Evolutionary conservation across 2,329 filamentous ascomycete species (phyloP).

Genomic region (Fonsecaea nubica): DNA sequence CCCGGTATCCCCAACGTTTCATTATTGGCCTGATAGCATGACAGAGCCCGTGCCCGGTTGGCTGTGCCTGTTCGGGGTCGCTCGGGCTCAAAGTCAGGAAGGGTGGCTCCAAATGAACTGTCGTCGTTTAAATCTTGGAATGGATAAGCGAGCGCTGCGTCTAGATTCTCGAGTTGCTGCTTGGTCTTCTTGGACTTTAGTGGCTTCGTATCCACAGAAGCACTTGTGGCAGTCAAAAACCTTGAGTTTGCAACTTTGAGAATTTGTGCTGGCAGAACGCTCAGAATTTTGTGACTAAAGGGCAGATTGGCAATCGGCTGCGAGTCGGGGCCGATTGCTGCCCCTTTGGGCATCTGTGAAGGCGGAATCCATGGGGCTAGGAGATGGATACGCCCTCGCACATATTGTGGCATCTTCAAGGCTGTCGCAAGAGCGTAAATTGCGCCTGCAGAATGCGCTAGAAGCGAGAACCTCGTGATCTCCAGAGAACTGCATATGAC

Average conservation of each 20-base stretch:
- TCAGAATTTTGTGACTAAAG: slow-evolving; percentile 86
- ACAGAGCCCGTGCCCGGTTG: slow-evolving; percentile 24
- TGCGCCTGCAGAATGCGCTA: slow-evolving; percentile 96
- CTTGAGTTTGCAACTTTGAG: slow-evolving; percentile 93
- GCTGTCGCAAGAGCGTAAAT: slow-evolving; percentile 97
- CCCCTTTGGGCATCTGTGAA: slow-evolving; percentile 72
- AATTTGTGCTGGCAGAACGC: slow-evolving; percentile 86
- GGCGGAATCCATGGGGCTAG: slow-evolving; percentile 97
- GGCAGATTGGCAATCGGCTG: slow-evolving; percentile 84
- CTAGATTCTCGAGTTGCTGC: slow-evolving; percentile 29
- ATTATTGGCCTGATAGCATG: slow-evolving; percentile 32
- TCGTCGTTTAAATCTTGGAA: slow-evolving; percentile 29
- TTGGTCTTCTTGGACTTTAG: slow-evolving; percentile 34
- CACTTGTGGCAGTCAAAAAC: slow-evolving; percentile 88
- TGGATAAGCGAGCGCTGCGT: slow-evolving; percentile 22
- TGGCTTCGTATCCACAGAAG: slow-evolving; percentile 38
- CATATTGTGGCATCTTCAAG: slow-evolving; percentile 92
- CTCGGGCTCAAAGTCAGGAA: slow-evolving; percentile 23
- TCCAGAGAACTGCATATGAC: slow-evolving; percentile 90
- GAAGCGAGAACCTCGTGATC: slow-evolving; percentile 93
- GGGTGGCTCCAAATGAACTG: slow-evolving; percentile 15
- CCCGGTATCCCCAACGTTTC: slow-evolving; percentile 15
- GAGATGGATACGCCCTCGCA: slow-evolving; percentile 90
- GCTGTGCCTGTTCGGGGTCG: slow-evolving; percentile 22
- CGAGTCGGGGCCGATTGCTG: slow-evolving; percentile 68